A percentile compares a stretch with the other conserved stretches of the same genome.
phyloP scores from a whole-genome alignment of 106 monocot genomes.

The Alisma plantagoaquatica region DNA sequence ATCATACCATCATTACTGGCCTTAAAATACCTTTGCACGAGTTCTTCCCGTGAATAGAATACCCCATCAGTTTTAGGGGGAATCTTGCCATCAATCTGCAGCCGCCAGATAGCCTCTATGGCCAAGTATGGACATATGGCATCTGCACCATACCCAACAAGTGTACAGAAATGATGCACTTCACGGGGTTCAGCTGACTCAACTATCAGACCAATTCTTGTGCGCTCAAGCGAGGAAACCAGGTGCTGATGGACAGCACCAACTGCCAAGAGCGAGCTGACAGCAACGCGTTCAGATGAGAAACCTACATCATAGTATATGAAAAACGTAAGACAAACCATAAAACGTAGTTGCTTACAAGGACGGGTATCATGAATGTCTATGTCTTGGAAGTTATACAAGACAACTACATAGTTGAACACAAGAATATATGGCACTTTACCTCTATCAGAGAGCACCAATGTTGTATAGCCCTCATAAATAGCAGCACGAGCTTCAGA shows the following conservation, averaged over 20 bases:
- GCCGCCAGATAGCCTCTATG: constrained; percentile 77
- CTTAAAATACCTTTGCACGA: constrained; percentile 82
- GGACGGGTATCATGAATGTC: not conserved
- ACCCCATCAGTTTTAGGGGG: constrained; percentile 60
- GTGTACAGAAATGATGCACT: constrained; percentile 98
- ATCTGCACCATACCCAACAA: constrained; percentile 95
- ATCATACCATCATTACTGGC: constrained; percentile 95
- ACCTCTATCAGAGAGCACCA: constrained; percentile 98
- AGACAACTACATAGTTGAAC: not conserved
- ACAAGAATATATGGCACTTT: not conserved
- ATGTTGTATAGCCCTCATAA: constrained; percentile 68
- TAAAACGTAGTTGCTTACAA: not conserved
- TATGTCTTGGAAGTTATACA: not conserved
- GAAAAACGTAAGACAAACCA: not conserved
- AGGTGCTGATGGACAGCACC: constrained; percentile 99
- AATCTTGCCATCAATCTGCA: constrained; percentile 92
- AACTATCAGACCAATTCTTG: constrained; percentile 71
- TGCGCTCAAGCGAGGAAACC: constrained; percentile 86
- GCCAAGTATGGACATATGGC: constrained; percentile 98
- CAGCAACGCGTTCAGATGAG: constrained; percentile 75
- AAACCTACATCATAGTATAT: constrained; percentile 31
- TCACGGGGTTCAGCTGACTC: constrained; percentile 99
- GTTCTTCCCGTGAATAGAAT: constrained; percentile 53
- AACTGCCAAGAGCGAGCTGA: constrained; percentile 92
- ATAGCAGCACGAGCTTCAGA: constrained; percentile 78